Evolutionary conservation across 2,329 filamentous ascomycete species (phyloP).

Genomic region (Diaporthe vexans): DNA sequence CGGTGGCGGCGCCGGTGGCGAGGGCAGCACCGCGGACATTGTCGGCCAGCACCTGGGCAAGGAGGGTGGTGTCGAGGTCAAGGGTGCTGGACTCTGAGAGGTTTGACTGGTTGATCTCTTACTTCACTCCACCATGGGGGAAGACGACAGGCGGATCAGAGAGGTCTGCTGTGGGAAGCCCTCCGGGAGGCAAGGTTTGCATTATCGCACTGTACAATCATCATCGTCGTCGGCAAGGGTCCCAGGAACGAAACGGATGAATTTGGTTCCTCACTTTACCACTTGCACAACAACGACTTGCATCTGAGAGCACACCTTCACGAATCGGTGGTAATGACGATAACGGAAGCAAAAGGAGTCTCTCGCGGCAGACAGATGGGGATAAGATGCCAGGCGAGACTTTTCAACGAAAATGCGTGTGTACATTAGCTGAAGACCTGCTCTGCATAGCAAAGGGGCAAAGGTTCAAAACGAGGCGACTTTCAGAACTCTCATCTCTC

Average conservation of each 20-base stretch:
- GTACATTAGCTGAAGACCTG: conserved; percentile 32
- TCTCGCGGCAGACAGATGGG: background rate
- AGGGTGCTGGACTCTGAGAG: conserved; percentile 63
- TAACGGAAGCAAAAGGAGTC: background rate
- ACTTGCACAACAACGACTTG: conserved; percentile 3
- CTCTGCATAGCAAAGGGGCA: conserved; percentile 18
- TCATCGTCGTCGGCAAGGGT: conserved; percentile 2
- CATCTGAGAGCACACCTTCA: conserved; percentile 18
- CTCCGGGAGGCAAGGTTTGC: conserved; percentile 1
- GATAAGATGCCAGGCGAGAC: background rate
- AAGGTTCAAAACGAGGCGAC: conserved; percentile 5
- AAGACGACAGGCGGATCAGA: background rate
- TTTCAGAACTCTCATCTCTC: conserved; percentile 29
- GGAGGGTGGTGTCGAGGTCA: conserved; percentile 59
- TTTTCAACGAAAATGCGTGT: background rate
- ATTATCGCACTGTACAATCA: conserved; percentile 25
- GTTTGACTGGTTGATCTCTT: background rate
- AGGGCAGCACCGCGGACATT: conserved; percentile 62
- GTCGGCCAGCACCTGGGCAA: conserved; percentile 64
- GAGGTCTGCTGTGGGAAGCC: background rate
- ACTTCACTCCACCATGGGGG: background rate
- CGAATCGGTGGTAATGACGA: background rate
- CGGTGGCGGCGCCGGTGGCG: conserved; percentile 52
- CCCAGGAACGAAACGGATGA: background rate
- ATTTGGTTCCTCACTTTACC: background rate